phyloP scores from a whole-genome alignment of 108 stramenopile species.

The Cylindrotheca closterium region DNA sequence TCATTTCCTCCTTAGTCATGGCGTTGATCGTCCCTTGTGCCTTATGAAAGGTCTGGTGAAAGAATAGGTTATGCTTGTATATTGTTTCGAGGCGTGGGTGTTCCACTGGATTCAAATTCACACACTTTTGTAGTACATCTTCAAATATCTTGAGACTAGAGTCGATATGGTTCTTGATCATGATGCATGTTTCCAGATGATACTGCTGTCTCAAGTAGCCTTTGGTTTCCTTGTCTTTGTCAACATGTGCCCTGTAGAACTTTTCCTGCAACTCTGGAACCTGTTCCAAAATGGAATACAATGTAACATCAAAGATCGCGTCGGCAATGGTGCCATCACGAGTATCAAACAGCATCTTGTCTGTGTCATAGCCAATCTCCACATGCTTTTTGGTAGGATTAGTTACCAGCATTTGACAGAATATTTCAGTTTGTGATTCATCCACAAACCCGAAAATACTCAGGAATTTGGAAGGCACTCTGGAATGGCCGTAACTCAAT shows the following conservation, averaged over 20 bases:
- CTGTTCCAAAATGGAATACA: conserved; percentile 34
- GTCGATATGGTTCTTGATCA: conserved; percentile 58
- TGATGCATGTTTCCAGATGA: conserved; percentile 41
- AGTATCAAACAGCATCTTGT: conserved; percentile 31
- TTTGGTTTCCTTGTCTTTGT: conserved; percentile 42
- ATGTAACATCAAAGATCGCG: conserved; percentile 30
- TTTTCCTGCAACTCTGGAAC: conserved; percentile 29
- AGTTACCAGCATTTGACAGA: conserved; percentile 26
- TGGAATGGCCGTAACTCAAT: conserved; percentile 30
- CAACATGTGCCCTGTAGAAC: conserved; percentile 57
- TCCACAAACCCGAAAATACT: conserved; percentile 41
- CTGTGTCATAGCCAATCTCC: conserved; percentile 32
- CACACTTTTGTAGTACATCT: conserved; percentile 38
- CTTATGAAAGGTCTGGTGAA: conserved; percentile 49
- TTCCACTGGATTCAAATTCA: not conserved
- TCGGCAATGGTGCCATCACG: conserved; percentile 33
- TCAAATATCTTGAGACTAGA: conserved; percentile 39
- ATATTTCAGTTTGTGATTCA: conserved; percentile 21
- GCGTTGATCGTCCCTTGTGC: conserved; percentile 35
- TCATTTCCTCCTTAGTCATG: conserved; percentile 12
- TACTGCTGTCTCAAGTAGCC: conserved; percentile 42
- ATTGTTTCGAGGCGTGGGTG: conserved; percentile 57
- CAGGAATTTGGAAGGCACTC: conserved; percentile 36
- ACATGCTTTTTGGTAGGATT: conserved; percentile 34
- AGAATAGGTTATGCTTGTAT: conserved; percentile 49